Base-by-base conservation (phyloP, 257 asterid species). In the Leptodermis oblonga region DNA sequence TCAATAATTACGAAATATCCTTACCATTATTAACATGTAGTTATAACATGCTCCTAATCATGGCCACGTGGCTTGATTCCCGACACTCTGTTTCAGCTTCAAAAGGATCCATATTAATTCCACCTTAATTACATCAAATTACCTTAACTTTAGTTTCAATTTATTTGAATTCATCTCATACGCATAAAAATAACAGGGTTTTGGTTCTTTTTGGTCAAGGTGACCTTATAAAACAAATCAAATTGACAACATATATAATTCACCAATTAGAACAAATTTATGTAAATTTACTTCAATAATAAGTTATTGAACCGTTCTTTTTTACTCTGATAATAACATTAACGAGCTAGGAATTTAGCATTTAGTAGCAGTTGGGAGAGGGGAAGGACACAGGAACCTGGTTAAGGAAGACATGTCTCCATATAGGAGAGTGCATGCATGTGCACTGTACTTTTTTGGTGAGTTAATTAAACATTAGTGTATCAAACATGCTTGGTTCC, bases 41-140 rank as follows among this genome's bases (percentile, higher is more conserved):
- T 6, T 28, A 49, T 78, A 84, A 84, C 87, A 82, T 86, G 88
- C 36, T 80, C 78, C 76, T 74, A 84, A 78, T 78, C 39, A 56
- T 12, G 64, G 80, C 61, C 90, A 83, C 85, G 86, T 83, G 90
- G 76, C 86, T 63, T 66, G 87, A 85, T 85, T 78, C 90, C 78
- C 49, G 79, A 81, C 88, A 85, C 77, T 76, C 83, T 79, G 76
- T 76, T 82, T 76, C 83, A 62, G 51, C 61, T 60, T n/a, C n/a
- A 7, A 59, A 59, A 17, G 7, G 68, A 31, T 34, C 59, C 7
- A 17, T 18, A 54, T 17, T 52, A 37, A 1, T 55, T 3, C 4
- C 6, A 10, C 33, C 17, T 5, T 30, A 34, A 34, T 34, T 34
- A 34, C 39, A 34, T 34, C 39, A 34, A 2, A n/a, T 54, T 25